phyloP scores from a whole-genome alignment of 1,284 basidiomycete species.

The Megacollybia platyphylla region DNA sequence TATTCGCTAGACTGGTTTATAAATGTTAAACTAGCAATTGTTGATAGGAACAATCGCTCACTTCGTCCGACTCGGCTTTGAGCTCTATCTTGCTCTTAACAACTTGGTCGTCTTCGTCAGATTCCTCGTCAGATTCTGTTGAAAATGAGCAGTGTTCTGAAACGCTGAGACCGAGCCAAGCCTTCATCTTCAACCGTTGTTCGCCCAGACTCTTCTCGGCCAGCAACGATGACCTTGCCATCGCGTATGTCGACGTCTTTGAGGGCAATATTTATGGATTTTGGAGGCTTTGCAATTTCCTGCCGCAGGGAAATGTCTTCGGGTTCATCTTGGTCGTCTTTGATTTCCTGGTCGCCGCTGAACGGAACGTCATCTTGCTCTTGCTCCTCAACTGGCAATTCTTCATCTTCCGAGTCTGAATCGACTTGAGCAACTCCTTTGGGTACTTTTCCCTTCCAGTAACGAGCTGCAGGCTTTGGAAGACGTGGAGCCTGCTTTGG shows the following conservation, averaged over 20 bases:
- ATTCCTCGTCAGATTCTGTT: constrained; percentile 24
- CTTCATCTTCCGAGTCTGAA: constrained; percentile 52
- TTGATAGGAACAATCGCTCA: constrained; percentile 12
- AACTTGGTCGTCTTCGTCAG: constrained; percentile 23
- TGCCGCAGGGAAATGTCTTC: constrained; percentile 25
- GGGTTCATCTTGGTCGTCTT: constrained; percentile 29
- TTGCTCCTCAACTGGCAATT: constrained; percentile 22
- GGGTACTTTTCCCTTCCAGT: constrained; percentile 78
- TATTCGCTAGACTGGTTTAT: constrained; percentile 57
- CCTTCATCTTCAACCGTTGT: constrained; percentile 35
- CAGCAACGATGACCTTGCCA: constrained; percentile 66
- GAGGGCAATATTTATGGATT: constrained; percentile 58
- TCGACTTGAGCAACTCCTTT: constrained; percentile 49
- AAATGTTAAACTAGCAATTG: constrained; percentile 4
- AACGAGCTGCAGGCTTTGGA: constrained; percentile 61
- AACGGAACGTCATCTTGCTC: constrained; percentile 49
- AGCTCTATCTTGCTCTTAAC: constrained; percentile 3
- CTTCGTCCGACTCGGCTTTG: constrained; percentile 32
- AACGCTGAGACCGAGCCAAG: constrained; percentile 9
- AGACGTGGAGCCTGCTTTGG: constrained; percentile 62
- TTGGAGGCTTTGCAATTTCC: constrained; percentile 20
- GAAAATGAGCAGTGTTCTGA: constrained; percentile 6
- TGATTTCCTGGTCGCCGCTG: constrained; percentile 37
- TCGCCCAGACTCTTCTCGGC: constrained; percentile 59
- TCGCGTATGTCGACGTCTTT: constrained; percentile 67